These are phyloP conservation scores for Corrigiola litoralis DNA, from an alignment of 179 eudicot genomes.

Conservation along the genomic window DNA sequence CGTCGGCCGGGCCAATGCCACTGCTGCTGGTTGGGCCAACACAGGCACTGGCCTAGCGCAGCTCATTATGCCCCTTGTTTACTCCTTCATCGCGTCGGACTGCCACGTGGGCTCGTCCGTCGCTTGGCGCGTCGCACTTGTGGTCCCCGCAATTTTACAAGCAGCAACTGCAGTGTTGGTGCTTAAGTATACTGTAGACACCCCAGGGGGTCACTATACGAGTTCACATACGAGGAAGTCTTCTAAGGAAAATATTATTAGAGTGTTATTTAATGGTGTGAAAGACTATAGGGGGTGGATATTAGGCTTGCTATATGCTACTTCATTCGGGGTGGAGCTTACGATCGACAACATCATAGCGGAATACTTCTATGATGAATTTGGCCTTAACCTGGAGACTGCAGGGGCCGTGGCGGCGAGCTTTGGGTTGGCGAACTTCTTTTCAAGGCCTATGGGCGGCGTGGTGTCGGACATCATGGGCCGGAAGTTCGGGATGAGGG, in stretches of 20 bases:
- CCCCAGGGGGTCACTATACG: conserved; percentile 34
- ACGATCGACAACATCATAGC: conserved; percentile 51
- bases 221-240: neutral
- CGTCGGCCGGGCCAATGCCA: conserved; percentile 47
- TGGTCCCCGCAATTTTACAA: conserved; percentile 44
- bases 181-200: conserved; percentile 35
- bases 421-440: conserved; percentile 44
- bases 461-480: conserved; percentile 51
- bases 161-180: conserved; percentile 31
- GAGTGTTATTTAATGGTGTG: conserved; percentile 30
- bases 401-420: conserved; percentile 59
- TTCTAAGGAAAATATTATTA: neutral
- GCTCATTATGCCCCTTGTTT: conserved; percentile 43
- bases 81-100: conserved; percentile 14
- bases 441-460: conserved; percentile 54
- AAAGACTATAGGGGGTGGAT: conserved; percentile 55
- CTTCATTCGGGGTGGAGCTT: conserved; percentile 47
- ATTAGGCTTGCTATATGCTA: conserved; percentile 36
- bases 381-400: conserved; percentile 28
- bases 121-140: conserved; percentile 42
- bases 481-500: conserved; percentile 52
- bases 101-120: neutral
- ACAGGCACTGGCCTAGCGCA: conserved; percentile 53
- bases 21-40: conserved; percentile 62
- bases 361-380: conserved; percentile 40